Evolutionary conservation across 441 rosid genomes (phyloP), one percentile per base, ranked within the genome.

Genomic region (Kokia cookei): DNA sequence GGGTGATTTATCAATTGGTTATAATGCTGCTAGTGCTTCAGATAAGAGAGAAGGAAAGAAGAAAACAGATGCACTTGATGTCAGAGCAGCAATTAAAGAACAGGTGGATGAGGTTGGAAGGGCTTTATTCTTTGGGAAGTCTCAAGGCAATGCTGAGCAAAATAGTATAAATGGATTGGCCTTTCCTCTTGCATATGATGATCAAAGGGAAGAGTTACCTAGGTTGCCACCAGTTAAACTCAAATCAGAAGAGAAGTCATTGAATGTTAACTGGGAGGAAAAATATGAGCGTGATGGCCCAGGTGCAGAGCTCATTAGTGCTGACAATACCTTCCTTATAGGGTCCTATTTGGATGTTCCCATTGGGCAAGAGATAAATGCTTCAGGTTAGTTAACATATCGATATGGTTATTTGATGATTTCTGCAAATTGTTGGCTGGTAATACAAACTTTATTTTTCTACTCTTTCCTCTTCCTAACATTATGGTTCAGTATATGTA

Each of bases 281-380:
- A 91, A 93, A 78, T 87, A 82, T 81, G 99, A 93, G 73, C 91
- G 71, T 7, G 94, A 89, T 80, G 85, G 81, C 54, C 77, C 86
- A 68, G 84, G 84, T 2, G 76, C 75, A 42, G 89, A 84, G 87
- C 90, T 80, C 58, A 76, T 80, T 40, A 71, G 81, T 79, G 83
- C 81, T 83, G 98, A 93, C 71, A 87, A 75, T 82, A 68, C 86
- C 70, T 85, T 89, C 72, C 88, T 83, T 9, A 82, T 93, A 59
- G 99, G 98, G 59, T 88, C 97, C 45, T 90, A 83, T 84, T 85
- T 95, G 71, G 97, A 93, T 79, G 92, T 95, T 81, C 99, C 98
- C 65, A 71, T 93, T 68, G 98, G 98, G 71, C 98, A 95, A 79
- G 99, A 95, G 81, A 85, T 90, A 76, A 84, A 72, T 83, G 87